Conservation (phyloP, 345 rosid species). For the Pelargonium nanum region DNA sequence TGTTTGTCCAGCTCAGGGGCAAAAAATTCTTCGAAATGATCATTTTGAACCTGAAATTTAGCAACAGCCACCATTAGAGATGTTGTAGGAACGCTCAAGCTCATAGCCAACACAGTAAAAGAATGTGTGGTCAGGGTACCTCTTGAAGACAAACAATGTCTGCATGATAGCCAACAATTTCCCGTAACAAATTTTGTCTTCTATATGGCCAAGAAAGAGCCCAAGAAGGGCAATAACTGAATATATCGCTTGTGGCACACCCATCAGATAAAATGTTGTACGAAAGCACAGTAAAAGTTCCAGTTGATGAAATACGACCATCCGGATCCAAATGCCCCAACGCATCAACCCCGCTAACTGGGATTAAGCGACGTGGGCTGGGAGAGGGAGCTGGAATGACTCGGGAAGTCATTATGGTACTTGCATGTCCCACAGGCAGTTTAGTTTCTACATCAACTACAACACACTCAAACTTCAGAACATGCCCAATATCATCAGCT, state of each 20-base stretch:
- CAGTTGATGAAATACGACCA: slow-evolving; percentile 52
- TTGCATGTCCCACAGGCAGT: slow-evolving; percentile 48
- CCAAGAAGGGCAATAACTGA: slow-evolving; percentile 95
- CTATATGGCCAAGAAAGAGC: slow-evolving; percentile 98
- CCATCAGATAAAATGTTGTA: slow-evolving; percentile 87
- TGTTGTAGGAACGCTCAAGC: not conserved
- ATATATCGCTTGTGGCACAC: slow-evolving; percentile 62
- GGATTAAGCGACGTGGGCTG: slow-evolving; percentile 72
- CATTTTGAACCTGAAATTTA: slow-evolving; percentile 73
- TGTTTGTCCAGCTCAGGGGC: slow-evolving; percentile 96
- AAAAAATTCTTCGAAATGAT: slow-evolving; percentile 86
- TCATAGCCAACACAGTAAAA: not conserved
- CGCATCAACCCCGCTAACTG: slow-evolving; percentile 56
- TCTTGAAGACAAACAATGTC: slow-evolving; percentile 97
- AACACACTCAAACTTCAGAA: slow-evolving; percentile 88
- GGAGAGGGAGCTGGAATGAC: slow-evolving; percentile 99
- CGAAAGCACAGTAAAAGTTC: slow-evolving; percentile 84
- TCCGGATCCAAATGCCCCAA: slow-evolving; percentile 58
- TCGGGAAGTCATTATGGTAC: slow-evolving; percentile 66
- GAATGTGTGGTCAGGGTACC: slow-evolving; percentile 26
- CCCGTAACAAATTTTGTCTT: slow-evolving; percentile 79
- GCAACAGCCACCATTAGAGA: not conserved
- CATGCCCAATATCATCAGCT: slow-evolving; percentile 84
- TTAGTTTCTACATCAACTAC: slow-evolving; percentile 77
- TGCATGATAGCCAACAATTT: slow-evolving; percentile 84